Conservation (phyloP, 2,329 filamentous ascomycete genomes). For the Hortaea werneckii region DNA sequence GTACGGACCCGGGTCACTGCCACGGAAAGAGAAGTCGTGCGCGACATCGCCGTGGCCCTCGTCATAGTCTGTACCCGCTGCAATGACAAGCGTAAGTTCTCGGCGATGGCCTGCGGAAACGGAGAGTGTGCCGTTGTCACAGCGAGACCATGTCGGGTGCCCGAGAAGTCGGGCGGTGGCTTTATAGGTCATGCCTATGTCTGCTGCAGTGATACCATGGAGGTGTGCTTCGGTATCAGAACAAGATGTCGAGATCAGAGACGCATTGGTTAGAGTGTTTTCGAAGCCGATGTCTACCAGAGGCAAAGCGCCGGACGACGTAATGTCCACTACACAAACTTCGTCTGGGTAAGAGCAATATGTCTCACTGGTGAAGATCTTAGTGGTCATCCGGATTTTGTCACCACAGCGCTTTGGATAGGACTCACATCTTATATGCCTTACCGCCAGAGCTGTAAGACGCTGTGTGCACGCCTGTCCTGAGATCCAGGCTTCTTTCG, state of each 20-base stretch:
- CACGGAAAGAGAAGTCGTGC: slow-evolving; percentile 39
- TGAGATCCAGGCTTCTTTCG: slow-evolving; percentile 35
- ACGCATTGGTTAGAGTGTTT: slow-evolving; percentile 28
- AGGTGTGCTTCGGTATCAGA: slow-evolving; percentile 21
- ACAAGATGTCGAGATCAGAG: slow-evolving; percentile 9
- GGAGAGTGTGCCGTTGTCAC: slow-evolving; percentile 18
- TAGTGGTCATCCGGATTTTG: background rate
- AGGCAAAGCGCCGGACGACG: slow-evolving; percentile 28
- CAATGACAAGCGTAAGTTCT: slow-evolving; percentile 33
- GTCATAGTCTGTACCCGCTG: slow-evolving; percentile 41
- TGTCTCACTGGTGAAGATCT: slow-evolving; percentile 17
- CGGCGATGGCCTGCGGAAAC: slow-evolving; percentile 18
- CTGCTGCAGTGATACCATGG: slow-evolving; percentile 30
- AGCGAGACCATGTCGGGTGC: slow-evolving; percentile 10
- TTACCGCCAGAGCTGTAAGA: slow-evolving; percentile 18
- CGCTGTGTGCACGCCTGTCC: slow-evolving; percentile 31
- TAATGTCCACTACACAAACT: slow-evolving; percentile 31
- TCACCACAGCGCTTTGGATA: background rate
- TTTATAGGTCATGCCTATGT: slow-evolving; percentile 37
- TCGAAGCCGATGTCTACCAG: slow-evolving; percentile 32
- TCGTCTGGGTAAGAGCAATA: slow-evolving; percentile 39
- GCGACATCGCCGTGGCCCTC: slow-evolving; percentile 37
- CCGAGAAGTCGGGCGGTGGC: slow-evolving; percentile 26
- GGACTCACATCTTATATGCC: slow-evolving; percentile 17
- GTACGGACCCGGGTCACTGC: slow-evolving; percentile 33